Evolutionary conservation across 2,329 filamentous ascomycete genomes (phyloP), one percentile per base, ranked within the genome.

Genomic region (Waltergamsia citrina): DNA sequence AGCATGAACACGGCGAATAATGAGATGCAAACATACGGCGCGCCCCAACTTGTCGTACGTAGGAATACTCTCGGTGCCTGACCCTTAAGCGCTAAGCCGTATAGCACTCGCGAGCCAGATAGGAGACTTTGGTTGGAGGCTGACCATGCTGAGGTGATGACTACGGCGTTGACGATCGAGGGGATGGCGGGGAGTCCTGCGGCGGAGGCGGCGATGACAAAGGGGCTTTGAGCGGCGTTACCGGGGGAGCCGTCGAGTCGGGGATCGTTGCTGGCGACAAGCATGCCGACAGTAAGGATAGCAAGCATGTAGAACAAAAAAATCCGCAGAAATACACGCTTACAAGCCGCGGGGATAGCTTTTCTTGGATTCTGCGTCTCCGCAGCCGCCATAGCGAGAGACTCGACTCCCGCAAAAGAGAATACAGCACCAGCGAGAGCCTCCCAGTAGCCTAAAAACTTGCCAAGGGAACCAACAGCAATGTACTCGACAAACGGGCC

Each of bases 281-380:
- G 65, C 24, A 73, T 72, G 15, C 82, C 79, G 37, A 82, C 81
- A 53, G 85, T 76, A 50, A 85, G 74, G 32, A 81, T 80, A 12
- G 26, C 81, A 4, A 83, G 67, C 28, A 83, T 71, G 54, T 85
- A 86, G 57, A 87, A 86, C 2, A 73, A 60, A 1, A 77, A 76
- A 28, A 87, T 63, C 32, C 82, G 77, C 52, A 81, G 84, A 57
- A 85, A 85, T 7, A 83, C 78, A n/a, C 76, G 74, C 41, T 83
- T 83, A 52, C 74, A 85, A 2, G 82, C 81, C 35, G 69, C 73
- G 1, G 81, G 81, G 50, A 87, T 70, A 15, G 78, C 70, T 19
- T 59, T 60, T 15, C 78, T 72, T 0, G 80, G 79, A 45, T 74
- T 73, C 41, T 61, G 64, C 6, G 71, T 75, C 51, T 77, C 72